Conservation (phyloP, 2,329 filamentous ascomycete species). For the Beauveria scarabaeidicola region DNA sequence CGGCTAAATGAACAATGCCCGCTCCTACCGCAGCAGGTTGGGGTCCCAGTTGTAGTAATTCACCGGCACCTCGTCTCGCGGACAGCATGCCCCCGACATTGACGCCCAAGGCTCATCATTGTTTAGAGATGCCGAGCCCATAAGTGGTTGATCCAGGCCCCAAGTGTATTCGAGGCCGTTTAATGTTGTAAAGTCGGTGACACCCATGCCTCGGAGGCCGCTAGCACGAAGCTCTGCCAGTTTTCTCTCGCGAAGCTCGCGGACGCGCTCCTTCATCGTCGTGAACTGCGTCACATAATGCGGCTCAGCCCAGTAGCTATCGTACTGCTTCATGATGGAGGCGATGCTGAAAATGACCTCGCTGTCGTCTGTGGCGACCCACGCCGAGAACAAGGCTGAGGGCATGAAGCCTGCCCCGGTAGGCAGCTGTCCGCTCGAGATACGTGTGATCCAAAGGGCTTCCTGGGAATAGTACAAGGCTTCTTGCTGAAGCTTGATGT, state of each 20-base stretch:
- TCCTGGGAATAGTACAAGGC: slow-evolving; percentile 18
- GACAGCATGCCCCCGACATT: neutral
- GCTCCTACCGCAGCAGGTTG: neutral
- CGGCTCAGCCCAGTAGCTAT: slow-evolving; percentile 14
- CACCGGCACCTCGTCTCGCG: neutral
- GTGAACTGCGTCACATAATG: slow-evolving; percentile 5
- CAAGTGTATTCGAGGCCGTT: neutral
- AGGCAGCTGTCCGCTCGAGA: slow-evolving; percentile 17
- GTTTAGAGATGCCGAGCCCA: neutral
- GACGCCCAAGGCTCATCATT: neutral
- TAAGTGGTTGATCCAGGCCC: neutral
- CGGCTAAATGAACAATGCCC: neutral
- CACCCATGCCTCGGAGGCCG: neutral
- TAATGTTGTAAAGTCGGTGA: neutral
- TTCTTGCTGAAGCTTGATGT: slow-evolving; percentile 10
- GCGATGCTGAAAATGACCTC: slow-evolving; percentile 8
- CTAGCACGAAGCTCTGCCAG: neutral
- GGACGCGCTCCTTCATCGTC: slow-evolving; percentile 5
- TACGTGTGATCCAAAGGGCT: slow-evolving; percentile 16
- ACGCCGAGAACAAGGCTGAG: slow-evolving; percentile 19
- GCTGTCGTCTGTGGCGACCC: slow-evolving; percentile 22
- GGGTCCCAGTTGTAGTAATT: neutral
- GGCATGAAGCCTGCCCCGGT: slow-evolving; percentile 22
- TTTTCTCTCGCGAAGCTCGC: neutral
- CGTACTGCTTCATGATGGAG: slow-evolving; percentile 15